Conservation (phyloP, 331 rosid genomes). For the Prunus yedoensis region DNA sequence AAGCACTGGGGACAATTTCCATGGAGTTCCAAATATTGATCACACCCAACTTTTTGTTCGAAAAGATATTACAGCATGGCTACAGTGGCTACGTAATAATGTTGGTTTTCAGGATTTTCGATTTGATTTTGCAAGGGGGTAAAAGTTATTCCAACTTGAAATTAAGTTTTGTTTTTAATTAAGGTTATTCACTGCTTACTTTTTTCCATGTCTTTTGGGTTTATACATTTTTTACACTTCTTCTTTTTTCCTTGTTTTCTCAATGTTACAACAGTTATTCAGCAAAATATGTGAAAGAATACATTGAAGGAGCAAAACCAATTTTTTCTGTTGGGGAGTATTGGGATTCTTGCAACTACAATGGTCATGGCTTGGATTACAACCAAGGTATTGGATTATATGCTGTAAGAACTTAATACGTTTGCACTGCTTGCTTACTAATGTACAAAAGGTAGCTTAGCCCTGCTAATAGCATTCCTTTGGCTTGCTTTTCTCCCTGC, state of each 20-base stretch:
- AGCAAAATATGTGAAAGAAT: conserved; percentile 82
- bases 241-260: conserved; percentile 10
- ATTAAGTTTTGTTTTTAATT: neutral
- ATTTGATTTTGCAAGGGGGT: conserved; percentile 91
- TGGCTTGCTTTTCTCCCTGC: neutral
- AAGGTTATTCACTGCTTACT: conserved; percentile 3
- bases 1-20: conserved; percentile 72
- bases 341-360: conserved; percentile 89
- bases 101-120: conserved; percentile 93
- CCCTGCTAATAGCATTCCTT: neutral
- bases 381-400: conserved; percentile 66
- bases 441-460: neutral
- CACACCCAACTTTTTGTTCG: conserved; percentile 83
- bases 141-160: conserved; percentile 23
- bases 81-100: conserved; percentile 59
- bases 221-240: conserved; percentile 13
- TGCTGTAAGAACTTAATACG: neutral
- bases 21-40: conserved; percentile 92
- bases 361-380: conserved; percentile 59
- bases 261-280: conserved; percentile 46
- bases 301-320: conserved; percentile 83
- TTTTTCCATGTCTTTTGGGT: neutral
- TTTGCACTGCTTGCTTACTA: neutral
- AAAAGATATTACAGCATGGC: conserved; percentile 78
- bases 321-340: conserved; percentile 79